Conservation (phyloP, 495 filamentous ascomycete species). For the Penicillium macrosclerotiorum region DNA sequence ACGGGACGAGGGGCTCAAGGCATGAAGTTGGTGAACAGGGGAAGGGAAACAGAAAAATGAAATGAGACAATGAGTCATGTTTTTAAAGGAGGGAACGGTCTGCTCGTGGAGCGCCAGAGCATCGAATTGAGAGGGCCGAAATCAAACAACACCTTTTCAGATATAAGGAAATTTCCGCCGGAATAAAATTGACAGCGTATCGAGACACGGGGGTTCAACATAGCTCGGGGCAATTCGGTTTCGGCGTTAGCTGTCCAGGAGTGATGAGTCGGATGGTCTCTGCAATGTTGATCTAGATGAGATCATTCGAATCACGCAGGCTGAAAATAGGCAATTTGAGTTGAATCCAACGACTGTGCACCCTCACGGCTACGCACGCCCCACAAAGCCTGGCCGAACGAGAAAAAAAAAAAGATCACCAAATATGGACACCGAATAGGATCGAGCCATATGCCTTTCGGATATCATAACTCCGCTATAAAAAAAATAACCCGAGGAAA, state of each 20-base stretch:
- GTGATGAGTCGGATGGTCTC: no score
- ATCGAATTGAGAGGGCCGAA: constrained; percentile 15
- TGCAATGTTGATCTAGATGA: no score
- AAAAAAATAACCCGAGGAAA: constrained; percentile 24
- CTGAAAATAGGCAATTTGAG: neutral
- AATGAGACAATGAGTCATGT: constrained; percentile 11
- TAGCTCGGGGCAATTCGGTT: neutral
- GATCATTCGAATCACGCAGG: no score
- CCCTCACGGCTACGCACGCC: neutral
- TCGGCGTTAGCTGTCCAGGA: no score
- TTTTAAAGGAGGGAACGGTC: constrained; percentile 7
- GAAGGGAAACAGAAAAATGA: constrained; percentile 8
- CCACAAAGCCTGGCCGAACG: neutral
- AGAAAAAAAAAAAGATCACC: constrained; percentile 7
- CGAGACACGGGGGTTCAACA: neutral
- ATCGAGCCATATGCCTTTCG: constrained; percentile 22
- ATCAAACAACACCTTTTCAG: constrained; percentile 25
- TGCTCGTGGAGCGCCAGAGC: constrained; percentile 9
- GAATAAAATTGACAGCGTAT: neutral
- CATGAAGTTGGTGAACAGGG: neutral
- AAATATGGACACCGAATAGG: constrained; percentile 22
- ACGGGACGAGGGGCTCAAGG: neutral
- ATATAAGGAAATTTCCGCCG: constrained; percentile 4
- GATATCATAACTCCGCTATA: constrained; percentile 32
- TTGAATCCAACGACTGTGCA: neutral